Evolutionary conservation across 805 yeast genomes (phyloP).

Genomic region (Blastobotrys attinorum): DNA sequence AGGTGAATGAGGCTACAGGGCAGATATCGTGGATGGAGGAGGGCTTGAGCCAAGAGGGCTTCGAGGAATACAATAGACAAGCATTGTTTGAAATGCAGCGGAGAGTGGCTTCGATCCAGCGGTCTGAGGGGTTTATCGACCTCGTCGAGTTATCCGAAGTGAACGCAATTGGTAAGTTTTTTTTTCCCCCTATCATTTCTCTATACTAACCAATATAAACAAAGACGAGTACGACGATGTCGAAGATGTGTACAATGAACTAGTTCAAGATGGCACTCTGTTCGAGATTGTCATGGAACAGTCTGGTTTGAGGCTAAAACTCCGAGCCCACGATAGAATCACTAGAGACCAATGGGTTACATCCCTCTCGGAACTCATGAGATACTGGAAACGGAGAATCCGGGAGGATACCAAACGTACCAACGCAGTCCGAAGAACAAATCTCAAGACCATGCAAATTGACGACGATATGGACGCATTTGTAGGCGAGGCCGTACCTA

Average conservation of each 20-base stretch:
- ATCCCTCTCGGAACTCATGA: constrained; percentile 35
- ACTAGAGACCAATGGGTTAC: constrained; percentile 62
- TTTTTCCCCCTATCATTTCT: too few relatives aligned
- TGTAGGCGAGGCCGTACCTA: constrained; percentile 37
- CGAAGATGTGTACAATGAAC: background rate
- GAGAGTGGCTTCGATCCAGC: constrained; percentile 44
- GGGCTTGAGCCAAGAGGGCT: constrained; percentile 33
- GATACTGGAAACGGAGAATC: constrained; percentile 53
- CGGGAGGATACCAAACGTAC: constrained; percentile 35
- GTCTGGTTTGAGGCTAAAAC: constrained; percentile 31
- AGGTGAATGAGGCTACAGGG: constrained; percentile 35
- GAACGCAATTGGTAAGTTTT: constrained; percentile 12
- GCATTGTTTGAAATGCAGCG: constrained; percentile 66
- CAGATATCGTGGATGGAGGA: constrained; percentile 55
- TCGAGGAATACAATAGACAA: constrained; percentile 41
- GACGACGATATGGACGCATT: constrained; percentile 52
- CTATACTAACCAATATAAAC: too few relatives aligned
- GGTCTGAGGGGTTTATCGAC: constrained; percentile 57
- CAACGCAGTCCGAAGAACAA: constrained; percentile 35
- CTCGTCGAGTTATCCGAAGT: constrained; percentile 37
- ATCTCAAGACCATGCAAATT: constrained; percentile 40
- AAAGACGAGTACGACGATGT: background rate
- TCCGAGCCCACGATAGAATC: constrained; percentile 46
- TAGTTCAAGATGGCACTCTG: background rate
- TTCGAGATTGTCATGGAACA: constrained; percentile 45